Base-by-base conservation (phyloP, 2,329 filamentous ascomycete genomes). In the Ascochyta lentis region DNA sequence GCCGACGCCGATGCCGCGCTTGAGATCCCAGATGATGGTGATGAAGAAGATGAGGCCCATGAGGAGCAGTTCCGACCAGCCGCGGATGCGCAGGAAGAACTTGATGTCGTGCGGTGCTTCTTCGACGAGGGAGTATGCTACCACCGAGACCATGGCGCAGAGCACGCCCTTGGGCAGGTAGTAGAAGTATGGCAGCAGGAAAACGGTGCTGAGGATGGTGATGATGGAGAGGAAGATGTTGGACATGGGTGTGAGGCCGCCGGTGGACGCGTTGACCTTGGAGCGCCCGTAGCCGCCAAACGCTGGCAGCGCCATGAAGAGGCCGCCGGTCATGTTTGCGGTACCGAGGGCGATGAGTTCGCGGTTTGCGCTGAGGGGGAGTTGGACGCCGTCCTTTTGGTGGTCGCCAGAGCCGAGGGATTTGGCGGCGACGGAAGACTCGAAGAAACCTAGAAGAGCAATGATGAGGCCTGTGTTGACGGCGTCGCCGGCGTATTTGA, bases 201-300 rank as follows among this genome's bases (percentile, higher is more conserved):
- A 95, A 37, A 92, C 71, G 42, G 96, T 89, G 69, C 89, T 91
- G 43, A 96, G 77, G 22, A 97, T 79, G 0, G 94, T 91, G 66
- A 98, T 90, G 38, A 93, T 62, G 58, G 90, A 92, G 51, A 99
- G 78, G 45, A 98, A 86, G 34, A 99, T 85, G 60, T 91, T 96
- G 77, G 90, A 95, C 90, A 98, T 96, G 0, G 94, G 94, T 1
- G 91, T 97, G 74, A 89, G 91, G 27, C 92, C 94, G 33, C 95
- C 95, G 1, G 95, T 98, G 45, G 90, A 90, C 62, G 89, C 89
- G 78, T 97, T 98, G 64, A 99, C 90, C 76, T 98, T 98, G 77
- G 92, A 97, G 72, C 95, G 84, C 9, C 93, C 95, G 71, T 99
- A 99, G 8, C 95, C 95, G 16, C 95, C 95, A 80, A 99, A 99